Conservation (phyloP, 2,329 filamentous ascomycete species). For the Apiospora rasikravindrae region DNA sequence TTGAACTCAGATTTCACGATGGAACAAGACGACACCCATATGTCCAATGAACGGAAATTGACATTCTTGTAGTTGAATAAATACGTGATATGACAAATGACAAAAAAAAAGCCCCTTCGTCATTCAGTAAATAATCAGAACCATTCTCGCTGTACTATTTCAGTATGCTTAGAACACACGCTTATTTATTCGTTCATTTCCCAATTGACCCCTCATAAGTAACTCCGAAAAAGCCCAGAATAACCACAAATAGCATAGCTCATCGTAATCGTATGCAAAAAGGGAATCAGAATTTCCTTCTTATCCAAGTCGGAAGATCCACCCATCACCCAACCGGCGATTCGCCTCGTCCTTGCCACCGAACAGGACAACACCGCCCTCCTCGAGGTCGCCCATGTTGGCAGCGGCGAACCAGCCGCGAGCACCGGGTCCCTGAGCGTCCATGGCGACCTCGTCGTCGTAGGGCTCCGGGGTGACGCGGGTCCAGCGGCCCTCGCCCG, state of each 20-base stretch:
- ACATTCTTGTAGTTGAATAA: background rate
- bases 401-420: conserved; percentile 65
- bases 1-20: conserved; percentile 16
- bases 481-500: conserved; percentile 65
- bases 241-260: background rate
- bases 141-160: background rate
- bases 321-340: conserved; percentile 63
- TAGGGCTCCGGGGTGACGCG: conserved; percentile 52
- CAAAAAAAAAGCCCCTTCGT: no score
- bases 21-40: background rate
- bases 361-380: conserved; percentile 63
- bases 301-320: conserved; percentile 63
- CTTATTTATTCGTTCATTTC: background rate
- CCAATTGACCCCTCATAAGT: conserved; percentile 17
- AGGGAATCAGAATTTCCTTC: background rate
- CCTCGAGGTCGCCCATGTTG: conserved; percentile 62
- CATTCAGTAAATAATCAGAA: no score
- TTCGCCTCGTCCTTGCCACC: conserved; percentile 62
- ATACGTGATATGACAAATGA: no score
- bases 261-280: background rate
- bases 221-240: conserved; percentile 16
- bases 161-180: conserved; percentile 15
- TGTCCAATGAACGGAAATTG: no score
- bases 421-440: conserved; percentile 53
- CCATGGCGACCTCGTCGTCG: conserved; percentile 56